Base-by-base conservation (phyloP, 139 green algal species). In the Auxenochlorella pyrenoidosa region DNA sequence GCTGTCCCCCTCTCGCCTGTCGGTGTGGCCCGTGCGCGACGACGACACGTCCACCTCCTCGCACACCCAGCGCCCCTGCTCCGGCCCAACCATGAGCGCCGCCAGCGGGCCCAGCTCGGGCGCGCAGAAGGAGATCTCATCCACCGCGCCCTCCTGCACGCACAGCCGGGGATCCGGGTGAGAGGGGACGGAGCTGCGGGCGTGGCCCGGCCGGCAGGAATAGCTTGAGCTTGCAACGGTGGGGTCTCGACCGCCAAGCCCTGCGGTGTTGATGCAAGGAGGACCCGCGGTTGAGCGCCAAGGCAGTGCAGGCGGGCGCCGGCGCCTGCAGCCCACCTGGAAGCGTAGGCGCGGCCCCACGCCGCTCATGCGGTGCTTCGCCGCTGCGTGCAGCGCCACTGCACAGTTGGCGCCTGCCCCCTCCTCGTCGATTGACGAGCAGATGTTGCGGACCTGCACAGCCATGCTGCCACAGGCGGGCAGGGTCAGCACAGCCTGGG, bases 41-140 rank as follows among this genome's bases (percentile, higher is more conserved):
- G 91, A 95, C 4, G 40, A 82, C 1, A 98, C 92, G 38, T 93
- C 91, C 38, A 95, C 82, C 86, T 98, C 95, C 26, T 96, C 90
- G 36, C 94, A 89, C 34, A 86, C 54, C 95, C 95, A 98, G 54
- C 77, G 92, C 75, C 95, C 95, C 13, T 65, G 47, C 87, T 98
- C 93, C 26, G 94, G 93, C 19, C 88, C 95, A 40, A 98, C 88
- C 68, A 97, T 75, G 26, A 98, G 75, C 21, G 84, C 93, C 36
- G 88, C 71, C 79, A 98, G 88, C 21, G 90, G 89, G 3, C 95
- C 95, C 63, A 98, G 91, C 86, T 98, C 95, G 2, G 91, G 92
- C 0, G 89, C 92, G 28, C 94, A 38, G 68, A 97, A 93, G 32
- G 70, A 85, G 24, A 90, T 83, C 91, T 98, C 95, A 28, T 97